These are phyloP conservation scores for Kodamaea sagamina DNA, from an alignment of 805 yeast genomes.

Conservation along the genomic window DNA sequence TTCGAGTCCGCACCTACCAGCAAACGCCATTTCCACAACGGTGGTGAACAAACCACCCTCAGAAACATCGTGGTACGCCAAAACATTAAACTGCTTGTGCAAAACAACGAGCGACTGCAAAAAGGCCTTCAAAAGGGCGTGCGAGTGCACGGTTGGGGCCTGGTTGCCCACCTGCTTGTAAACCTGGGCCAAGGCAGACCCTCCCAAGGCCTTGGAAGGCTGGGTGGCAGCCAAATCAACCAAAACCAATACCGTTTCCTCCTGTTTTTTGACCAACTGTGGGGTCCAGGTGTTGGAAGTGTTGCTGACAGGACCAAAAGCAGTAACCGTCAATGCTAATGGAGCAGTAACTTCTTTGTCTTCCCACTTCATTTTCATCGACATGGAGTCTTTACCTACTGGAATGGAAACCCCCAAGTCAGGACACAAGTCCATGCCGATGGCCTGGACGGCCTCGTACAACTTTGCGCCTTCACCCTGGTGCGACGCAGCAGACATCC, in stretches of 20 bases:
- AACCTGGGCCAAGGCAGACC: slow-evolving; percentile 93
- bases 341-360: slow-evolving; percentile 95
- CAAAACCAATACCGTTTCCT: slow-evolving; percentile 64
- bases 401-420: slow-evolving; percentile 90
- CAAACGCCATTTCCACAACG: slow-evolving; percentile 93
- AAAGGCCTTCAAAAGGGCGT: slow-evolving; percentile 63
- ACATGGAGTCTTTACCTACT: slow-evolving; percentile 98
- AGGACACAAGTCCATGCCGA: slow-evolving; percentile 93
- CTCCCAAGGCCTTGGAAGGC: slow-evolving; percentile 68
- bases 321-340: slow-evolving; percentile 83
- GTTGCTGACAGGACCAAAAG: slow-evolving; percentile 83
- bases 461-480: slow-evolving; percentile 93
- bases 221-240: slow-evolving; percentile 71
- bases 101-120: slow-evolving; percentile 67
- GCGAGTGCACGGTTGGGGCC: slow-evolving; percentile 80
- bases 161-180: slow-evolving; percentile 82
- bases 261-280: slow-evolving; percentile 52
- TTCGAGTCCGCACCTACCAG: slow-evolving; percentile 83
- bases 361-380: slow-evolving; percentile 98
- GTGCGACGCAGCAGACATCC: slow-evolving; percentile 98
- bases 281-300: slow-evolving; percentile 97
- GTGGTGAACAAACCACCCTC: slow-evolving; percentile 95
- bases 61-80: slow-evolving; percentile 92
- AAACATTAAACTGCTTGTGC: slow-evolving; percentile 66
- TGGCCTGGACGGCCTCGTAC: slow-evolving; percentile 96